These are phyloP conservation scores for Dendrobium chrysotoxum DNA, from an alignment of 106 monocot species.

Conservation along the genomic window DNA sequence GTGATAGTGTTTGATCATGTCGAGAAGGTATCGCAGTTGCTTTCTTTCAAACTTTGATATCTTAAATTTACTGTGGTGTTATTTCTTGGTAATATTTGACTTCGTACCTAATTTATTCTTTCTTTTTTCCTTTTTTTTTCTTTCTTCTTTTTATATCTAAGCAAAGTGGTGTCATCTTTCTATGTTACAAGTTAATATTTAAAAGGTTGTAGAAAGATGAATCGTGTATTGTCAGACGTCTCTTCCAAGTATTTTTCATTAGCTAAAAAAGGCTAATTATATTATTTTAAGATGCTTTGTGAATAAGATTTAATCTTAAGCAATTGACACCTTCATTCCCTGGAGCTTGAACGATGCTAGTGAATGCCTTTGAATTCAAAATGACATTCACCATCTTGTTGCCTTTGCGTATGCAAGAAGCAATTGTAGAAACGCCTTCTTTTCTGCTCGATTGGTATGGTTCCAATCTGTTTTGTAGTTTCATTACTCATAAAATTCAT, in stretches of 20 bases:
- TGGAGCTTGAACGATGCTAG: no score
- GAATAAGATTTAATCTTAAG: no score
- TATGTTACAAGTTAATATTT: not conserved
- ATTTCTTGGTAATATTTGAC: not conserved
- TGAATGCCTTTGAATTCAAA: no score
- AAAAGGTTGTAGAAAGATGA: not conserved
- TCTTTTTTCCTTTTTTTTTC: not conserved
- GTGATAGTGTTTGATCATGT: slow-evolving; percentile 95
- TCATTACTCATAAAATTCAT: no score
- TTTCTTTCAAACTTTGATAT: not conserved
- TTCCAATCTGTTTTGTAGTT: no score
- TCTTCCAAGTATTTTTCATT: not conserved
- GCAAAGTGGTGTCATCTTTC: not conserved
- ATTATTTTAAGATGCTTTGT: not conserved
- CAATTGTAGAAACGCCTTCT: no score
- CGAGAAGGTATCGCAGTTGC: slow-evolving; percentile 57
- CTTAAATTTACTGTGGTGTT: not conserved
- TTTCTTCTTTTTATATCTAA: not conserved
- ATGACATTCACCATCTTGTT: no score
- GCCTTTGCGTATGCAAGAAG: no score
- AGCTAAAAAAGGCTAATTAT: not conserved
- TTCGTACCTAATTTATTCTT: not conserved
- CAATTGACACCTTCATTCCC: no score
- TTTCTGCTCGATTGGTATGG: no score
- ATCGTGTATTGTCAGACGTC: not conserved